phyloP scores from a whole-genome alignment of 1,139 yeast genomes.

The Yamadazyma conglobata region DNA sequence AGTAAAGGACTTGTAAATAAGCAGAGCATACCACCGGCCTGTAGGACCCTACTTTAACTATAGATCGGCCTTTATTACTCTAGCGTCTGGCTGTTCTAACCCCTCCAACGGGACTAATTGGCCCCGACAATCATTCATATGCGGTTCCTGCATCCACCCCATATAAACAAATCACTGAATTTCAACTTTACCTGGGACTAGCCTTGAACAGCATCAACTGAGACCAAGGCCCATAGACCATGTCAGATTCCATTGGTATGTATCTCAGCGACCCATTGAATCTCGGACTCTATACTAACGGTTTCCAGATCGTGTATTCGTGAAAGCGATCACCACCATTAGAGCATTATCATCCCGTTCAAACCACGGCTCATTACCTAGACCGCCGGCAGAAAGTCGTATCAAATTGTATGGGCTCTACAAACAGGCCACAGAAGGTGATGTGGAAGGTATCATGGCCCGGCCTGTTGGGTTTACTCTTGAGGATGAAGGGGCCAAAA shows the following conservation, averaged over 20 bases:
- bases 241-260: conserved; percentile 14
- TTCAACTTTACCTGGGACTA: no score
- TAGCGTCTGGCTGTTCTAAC: no score
- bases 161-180: no score
- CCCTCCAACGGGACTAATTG: no score
- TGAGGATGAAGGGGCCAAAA: conserved; percentile 65
- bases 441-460: conserved; percentile 64
- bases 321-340: conserved; percentile 76
- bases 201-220: no score
- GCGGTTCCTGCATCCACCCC: no score
- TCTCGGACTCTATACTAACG: conserved; percentile 15
- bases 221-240: conserved; percentile 1
- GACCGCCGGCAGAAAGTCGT: conserved; percentile 76
- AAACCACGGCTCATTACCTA: conserved; percentile 66
- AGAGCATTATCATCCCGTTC: conserved; percentile 68
- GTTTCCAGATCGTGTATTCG: conserved; percentile 64
- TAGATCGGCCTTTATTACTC: no score
- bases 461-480: conserved; percentile 59
- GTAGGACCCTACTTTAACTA: no score
- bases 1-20: no score
- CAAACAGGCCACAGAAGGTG: conserved; percentile 87
- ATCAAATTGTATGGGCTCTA: conserved; percentile 74
- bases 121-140: no score
- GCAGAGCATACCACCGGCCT: no score
- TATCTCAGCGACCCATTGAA: background rate